Evolutionary conservation across 805 yeast genomes (phyloP), one percentile per base, ranked within the genome.

Genomic region (Candida boleticola): DNA sequence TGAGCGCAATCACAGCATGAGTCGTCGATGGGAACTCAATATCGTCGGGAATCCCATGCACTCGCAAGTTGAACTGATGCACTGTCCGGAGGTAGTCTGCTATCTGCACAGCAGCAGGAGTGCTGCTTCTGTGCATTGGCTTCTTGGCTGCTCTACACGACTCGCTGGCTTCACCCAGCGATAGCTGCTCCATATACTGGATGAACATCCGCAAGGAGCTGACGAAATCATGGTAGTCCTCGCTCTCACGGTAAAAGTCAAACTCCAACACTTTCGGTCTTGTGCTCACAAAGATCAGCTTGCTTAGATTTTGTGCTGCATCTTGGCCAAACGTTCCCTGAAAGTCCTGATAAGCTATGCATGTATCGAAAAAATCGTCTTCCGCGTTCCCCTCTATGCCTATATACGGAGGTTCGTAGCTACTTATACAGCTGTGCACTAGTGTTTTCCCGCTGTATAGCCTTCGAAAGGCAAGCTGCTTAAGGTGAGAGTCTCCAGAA

Each of bases 21-120:
- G 64, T 40, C 22, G 65, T 53, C 5, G 66, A 58, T 2, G 74
- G 68, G 40, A 58, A 51, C 20, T 63, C 69, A 2, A 57, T 47
- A 25, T 42, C 26, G 5, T 57, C 45, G n/a, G 58, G 45, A 41
- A 55, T 56, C 10, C 66, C 71, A 41, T 62, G 54, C 6, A 66
- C 42, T 22, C 50, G 40, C 19, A 66, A 45, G 9, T 55, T 47
- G 19, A 60, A 43, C 25, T 55, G 61, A 7, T 51, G 48, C 1
- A 50, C 44, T 36, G 35, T 35, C 3, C 35, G 35, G 5, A 31
- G 35, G 16, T 31, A 31, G 16, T 31, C 35, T 13, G 35, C 18
- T 31, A 31, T 13, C 11, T 5, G 27, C 10, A 7, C 27, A 23
- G 27, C 27, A 7, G 10, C 27, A 23, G 27, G 27, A n/a, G n/a